Percentiles rank a stretch among this genome's conserved stretches.
These are phyloP conservation scores for Stentor roeselii DNA, from an alignment of 73 alveolate genomes.

Conservation along the genomic window DNA sequence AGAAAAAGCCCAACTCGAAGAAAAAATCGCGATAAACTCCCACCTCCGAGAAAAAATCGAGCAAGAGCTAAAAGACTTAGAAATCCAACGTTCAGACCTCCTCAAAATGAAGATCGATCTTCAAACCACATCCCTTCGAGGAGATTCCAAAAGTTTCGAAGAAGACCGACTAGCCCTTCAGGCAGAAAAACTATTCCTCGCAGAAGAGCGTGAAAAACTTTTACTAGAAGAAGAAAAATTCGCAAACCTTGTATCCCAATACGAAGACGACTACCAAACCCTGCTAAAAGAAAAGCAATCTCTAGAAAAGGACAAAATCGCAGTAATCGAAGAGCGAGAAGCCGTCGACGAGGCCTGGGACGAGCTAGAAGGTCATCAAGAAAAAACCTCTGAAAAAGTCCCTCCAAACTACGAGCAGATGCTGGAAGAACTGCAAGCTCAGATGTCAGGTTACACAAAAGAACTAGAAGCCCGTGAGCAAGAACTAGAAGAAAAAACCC, in stretches of 20 bases:
- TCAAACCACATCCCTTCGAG: background rate
- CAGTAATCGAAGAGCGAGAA: background rate
- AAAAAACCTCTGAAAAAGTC: background rate
- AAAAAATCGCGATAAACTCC: background rate
- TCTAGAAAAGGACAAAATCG: background rate
- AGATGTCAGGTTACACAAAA: background rate
- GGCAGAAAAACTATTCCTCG: background rate
- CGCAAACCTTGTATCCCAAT: background rate
- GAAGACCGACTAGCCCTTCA: background rate
- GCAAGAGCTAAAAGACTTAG: background rate
- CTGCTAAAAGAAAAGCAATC: background rate
- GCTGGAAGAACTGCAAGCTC: background rate
- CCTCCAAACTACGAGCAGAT: background rate
- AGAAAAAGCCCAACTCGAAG: background rate
- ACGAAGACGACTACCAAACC: background rate
- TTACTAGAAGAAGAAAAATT: background rate
- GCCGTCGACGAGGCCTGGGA: slow-evolving; percentile 5
- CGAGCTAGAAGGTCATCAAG: background rate
- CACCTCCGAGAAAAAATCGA: background rate
- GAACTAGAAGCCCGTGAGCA: background rate
- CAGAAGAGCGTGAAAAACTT: background rate
- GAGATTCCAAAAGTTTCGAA: background rate
- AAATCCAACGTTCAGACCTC: background rate
- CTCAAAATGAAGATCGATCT: background rate
- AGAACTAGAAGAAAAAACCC: background rate